These are phyloP conservation scores for Extremus antarcticus DNA, from an alignment of 495 filamentous ascomycete genomes.

Conservation along the genomic window DNA sequence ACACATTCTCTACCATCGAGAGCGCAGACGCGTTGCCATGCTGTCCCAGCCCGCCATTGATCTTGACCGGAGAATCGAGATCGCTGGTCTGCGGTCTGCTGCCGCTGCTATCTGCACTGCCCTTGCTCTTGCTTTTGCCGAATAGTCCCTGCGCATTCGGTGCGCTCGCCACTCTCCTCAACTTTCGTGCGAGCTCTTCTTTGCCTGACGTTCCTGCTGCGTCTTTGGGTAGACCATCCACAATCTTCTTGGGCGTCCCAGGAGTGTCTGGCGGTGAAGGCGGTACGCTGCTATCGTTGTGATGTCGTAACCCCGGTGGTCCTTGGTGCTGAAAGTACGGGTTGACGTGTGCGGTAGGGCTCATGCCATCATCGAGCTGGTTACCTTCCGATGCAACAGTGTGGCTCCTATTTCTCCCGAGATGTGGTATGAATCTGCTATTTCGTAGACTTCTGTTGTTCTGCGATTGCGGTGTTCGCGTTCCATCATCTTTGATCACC, in stretches of 20 bases:
- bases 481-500: slow-evolving; percentile 34
- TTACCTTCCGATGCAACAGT: slow-evolving; percentile 94
- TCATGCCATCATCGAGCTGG: slow-evolving; percentile 73
- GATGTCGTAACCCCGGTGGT: slow-evolving; percentile 81
- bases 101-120: slow-evolving; percentile 44
- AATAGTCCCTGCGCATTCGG: slow-evolving; percentile 96
- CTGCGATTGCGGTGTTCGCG: slow-evolving; percentile 39
- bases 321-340: slow-evolving; percentile 97
- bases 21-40: slow-evolving; percentile 44
- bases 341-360: slow-evolving; percentile 89
- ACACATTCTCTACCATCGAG: slow-evolving; percentile 42
- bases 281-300: slow-evolving; percentile 89
- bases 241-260: slow-evolving; percentile 47
- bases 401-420: slow-evolving; percentile 67
- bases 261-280: slow-evolving; percentile 94
- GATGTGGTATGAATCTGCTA: slow-evolving; percentile 68
- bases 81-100: slow-evolving; percentile 69
- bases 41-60: slow-evolving; percentile 24
- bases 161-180: slow-evolving; percentile 87
- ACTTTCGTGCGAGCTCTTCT: slow-evolving; percentile 79
- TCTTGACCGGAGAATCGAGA: slow-evolving; percentile 58
- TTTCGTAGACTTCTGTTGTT: slow-evolving; percentile 64
- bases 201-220: slow-evolving; percentile 83
- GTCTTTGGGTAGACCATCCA: slow-evolving; percentile 53
- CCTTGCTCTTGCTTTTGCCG: slow-evolving; percentile 14